Percentiles rank a stretch among this genome's conserved stretches.
Conservation (phyloP, 768 basidiomycete genomes). For the Lactarius deliciosus region DNA sequence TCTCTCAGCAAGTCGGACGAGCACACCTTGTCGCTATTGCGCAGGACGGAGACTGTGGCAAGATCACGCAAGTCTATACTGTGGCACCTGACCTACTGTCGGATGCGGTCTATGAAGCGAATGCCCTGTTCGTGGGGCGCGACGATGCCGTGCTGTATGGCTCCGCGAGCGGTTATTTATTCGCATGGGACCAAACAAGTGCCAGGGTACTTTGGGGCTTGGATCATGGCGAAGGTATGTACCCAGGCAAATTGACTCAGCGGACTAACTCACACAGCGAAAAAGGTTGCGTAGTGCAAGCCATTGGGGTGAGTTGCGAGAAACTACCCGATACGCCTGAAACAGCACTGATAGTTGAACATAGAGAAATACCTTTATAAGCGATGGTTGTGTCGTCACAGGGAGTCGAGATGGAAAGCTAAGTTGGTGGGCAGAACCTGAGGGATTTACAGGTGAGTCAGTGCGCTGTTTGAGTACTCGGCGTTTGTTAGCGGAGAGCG, state of each 20-base stretch:
- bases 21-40: slow-evolving; percentile 53
- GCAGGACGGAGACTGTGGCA: slow-evolving; percentile 49
- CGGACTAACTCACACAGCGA: slow-evolving; percentile 2
- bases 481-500: neutral
- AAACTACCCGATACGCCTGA: neutral
- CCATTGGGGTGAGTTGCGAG: slow-evolving; percentile 20
- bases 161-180: slow-evolving; percentile 49
- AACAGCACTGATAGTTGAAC: slow-evolving; percentile 4
- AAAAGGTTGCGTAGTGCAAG: slow-evolving; percentile 25
- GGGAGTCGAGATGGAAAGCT: slow-evolving; percentile 29
- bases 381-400: slow-evolving; percentile 23
- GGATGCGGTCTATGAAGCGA: slow-evolving; percentile 38
- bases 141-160: slow-evolving; percentile 61
- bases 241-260: neutral
- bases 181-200: slow-evolving; percentile 62
- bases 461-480: neutral
- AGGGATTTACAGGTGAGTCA: slow-evolving; percentile 18
- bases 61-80: slow-evolving; percentile 53
- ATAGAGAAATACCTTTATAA: slow-evolving; percentile 5
- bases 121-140: slow-evolving; percentile 53
- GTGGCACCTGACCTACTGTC: slow-evolving; percentile 41
- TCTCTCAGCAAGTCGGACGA: slow-evolving; percentile 50
- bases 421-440: slow-evolving; percentile 28
- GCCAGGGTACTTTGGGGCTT: slow-evolving; percentile 56
- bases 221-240: slow-evolving; percentile 59